Percentiles rank a stretch among this genome's conserved stretches.
Conservation (phyloP, 345 rosid species). For the Eucalyptus polyanthemos region DNA sequence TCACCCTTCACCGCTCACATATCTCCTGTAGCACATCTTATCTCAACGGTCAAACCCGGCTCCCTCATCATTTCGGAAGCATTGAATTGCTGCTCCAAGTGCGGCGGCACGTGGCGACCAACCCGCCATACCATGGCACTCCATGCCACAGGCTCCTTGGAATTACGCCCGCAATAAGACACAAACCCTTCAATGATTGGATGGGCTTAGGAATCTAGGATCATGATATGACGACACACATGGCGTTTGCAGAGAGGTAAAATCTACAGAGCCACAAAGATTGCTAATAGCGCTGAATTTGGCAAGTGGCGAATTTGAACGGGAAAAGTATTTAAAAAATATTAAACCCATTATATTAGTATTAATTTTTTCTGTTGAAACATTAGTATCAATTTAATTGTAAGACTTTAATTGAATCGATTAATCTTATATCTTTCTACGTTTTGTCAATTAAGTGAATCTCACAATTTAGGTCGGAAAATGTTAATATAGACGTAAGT, state of each 20-base stretch:
- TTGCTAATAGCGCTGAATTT: no score
- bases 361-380: no score
- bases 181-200: background rate
- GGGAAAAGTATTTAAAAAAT: no score
- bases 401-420: no score
- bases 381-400: rapidly evolving
- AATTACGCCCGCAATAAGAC: background rate
- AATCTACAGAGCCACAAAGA: no score
- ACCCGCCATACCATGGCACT: slow-evolving; percentile 33
- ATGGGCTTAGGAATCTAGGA: background rate
- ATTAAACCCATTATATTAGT: rapidly evolving
- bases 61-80: no score
- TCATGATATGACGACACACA: background rate
- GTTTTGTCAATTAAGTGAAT: no score
- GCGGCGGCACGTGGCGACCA: slow-evolving; percentile 33
- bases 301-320: background rate
- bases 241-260: background rate
- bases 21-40: no score
- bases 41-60: no score
- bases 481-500: rapidly evolving
- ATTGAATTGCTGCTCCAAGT: slow-evolving; percentile 37
- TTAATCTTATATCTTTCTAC: rapidly evolving
- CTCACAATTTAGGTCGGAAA: rapidly evolving
- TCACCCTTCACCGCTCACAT: background rate
- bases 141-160: background rate